Conservation (phyloP, 2,329 filamentous ascomycete species). For the Hyphodiscus sp. region DNA sequence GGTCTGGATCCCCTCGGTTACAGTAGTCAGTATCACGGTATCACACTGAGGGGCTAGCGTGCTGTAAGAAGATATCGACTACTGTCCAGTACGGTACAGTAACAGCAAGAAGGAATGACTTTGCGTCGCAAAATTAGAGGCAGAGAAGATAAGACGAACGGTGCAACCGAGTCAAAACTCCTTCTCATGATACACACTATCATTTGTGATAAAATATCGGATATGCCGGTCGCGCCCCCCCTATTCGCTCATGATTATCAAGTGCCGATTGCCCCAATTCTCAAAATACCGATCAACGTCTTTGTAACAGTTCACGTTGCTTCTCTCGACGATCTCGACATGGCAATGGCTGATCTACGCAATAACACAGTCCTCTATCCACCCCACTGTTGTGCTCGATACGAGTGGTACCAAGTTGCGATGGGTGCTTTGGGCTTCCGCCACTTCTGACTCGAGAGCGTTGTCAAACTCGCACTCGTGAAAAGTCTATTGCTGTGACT, state of each 20-base stretch:
- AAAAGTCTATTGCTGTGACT: no score
- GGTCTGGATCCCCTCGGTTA: neutral
- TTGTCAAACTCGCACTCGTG: no score
- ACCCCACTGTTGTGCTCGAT: neutral
- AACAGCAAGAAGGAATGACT: neutral
- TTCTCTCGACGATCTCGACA: neutral
- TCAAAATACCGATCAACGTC: neutral
- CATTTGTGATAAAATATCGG: neutral
- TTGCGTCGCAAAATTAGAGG: neutral
- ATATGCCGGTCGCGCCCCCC: neutral
- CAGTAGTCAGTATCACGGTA: no score
- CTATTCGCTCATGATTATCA: neutral
- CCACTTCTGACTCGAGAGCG: neutral
- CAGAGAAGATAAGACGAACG: neutral
- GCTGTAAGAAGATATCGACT: no score
- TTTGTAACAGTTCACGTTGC: neutral
- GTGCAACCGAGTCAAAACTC: no score
- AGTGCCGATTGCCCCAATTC: neutral
- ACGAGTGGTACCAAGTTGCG: neutral
- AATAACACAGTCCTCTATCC: neutral
- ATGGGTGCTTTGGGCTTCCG: neutral
- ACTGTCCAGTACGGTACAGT: no score
- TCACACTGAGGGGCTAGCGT: no score
- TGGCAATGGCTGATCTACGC: neutral
- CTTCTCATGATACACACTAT: no score